Conservation (phyloP, 352 stramenopile genomes). For the Pythium rishiriense region DNA sequence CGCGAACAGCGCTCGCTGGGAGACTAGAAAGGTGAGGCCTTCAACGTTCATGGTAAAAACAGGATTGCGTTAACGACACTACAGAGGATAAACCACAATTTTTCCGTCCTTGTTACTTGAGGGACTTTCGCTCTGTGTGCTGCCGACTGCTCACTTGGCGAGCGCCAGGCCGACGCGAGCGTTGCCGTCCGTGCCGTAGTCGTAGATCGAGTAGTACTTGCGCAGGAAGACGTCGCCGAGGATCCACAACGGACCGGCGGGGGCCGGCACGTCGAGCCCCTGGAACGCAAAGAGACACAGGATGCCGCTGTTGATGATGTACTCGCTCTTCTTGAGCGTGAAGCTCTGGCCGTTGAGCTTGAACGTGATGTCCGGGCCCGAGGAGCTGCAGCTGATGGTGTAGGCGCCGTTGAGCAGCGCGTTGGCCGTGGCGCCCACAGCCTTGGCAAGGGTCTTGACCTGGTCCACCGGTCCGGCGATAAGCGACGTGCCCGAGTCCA, state of each 20-base stretch:
- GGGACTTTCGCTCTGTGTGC: too few relatives aligned
- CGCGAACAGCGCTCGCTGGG: too few relatives aligned
- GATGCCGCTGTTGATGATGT: constrained; percentile 88
- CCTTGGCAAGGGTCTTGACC: constrained; percentile 81
- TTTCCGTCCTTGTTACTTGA: too few relatives aligned
- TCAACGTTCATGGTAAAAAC: too few relatives aligned
- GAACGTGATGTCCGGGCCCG: constrained; percentile 92
- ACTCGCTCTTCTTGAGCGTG: constrained; percentile 91
- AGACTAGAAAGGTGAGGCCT: too few relatives aligned
- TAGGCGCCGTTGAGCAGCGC: constrained; percentile 60
- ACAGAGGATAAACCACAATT: too few relatives aligned
- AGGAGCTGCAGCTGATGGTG: constrained; percentile 90
- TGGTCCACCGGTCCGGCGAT: constrained; percentile 91
- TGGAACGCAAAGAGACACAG: constrained; percentile 96
- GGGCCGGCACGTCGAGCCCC: constrained; percentile 93
- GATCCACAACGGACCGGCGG: constrained; percentile 86
- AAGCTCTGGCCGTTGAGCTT: constrained; percentile 87
- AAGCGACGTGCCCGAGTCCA: constrained; percentile 94
- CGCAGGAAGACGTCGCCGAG: constrained; percentile 96
- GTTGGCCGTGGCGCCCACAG: constrained; percentile 85
- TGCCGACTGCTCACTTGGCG: too few relatives aligned
- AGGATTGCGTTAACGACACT: too few relatives aligned
- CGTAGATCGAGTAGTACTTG: constrained; percentile 94
- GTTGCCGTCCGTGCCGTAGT: constrained; percentile 70
- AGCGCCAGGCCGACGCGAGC: constrained; percentile 84